Conservation (phyloP, 768 basidiomycete genomes). For the Dacryopinax spathularia region DNA sequence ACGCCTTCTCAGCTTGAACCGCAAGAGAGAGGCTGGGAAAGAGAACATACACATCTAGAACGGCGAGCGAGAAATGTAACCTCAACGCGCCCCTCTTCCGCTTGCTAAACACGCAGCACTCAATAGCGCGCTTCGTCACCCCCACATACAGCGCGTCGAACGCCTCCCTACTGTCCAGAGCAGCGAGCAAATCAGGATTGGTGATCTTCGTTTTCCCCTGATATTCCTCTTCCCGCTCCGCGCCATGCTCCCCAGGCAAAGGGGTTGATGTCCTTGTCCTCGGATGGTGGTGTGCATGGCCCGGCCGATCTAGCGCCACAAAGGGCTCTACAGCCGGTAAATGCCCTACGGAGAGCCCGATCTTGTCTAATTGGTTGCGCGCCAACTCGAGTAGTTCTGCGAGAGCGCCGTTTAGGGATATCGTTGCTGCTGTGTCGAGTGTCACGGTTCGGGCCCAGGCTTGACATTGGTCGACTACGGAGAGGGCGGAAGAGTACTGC, state of each 20-base stretch:
- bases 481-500: constrained; percentile 81
- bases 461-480: constrained; percentile 66
- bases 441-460: constrained; percentile 44
- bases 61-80: constrained; percentile 73
- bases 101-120: constrained; percentile 68
- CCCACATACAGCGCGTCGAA: constrained; percentile 70
- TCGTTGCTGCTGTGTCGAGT: constrained; percentile 34
- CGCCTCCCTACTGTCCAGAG: constrained; percentile 37
- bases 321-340: constrained; percentile 65
- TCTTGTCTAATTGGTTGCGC: constrained; percentile 73
- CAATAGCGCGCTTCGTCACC: constrained; percentile 68
- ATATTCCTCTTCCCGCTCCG: neutral
- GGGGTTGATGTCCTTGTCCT: neutral
- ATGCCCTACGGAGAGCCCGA: constrained; percentile 61
- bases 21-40: neutral
- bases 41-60: constrained; percentile 68
- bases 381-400: constrained; percentile 88
- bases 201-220: constrained; percentile 30
- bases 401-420: constrained; percentile 55
- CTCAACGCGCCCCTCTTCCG: constrained; percentile 75
- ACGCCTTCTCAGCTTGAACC: neutral
- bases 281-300: constrained; percentile 30
- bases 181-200: constrained; percentile 44
- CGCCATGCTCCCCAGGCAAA: neutral
- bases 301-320: constrained; percentile 3